Percentiles rank a stretch among this genome's conserved stretches.
Evolutionary conservation across 192 early-diverging fungal species (phyloP).

Genomic region (Coemansia brasiliensis): DNA sequence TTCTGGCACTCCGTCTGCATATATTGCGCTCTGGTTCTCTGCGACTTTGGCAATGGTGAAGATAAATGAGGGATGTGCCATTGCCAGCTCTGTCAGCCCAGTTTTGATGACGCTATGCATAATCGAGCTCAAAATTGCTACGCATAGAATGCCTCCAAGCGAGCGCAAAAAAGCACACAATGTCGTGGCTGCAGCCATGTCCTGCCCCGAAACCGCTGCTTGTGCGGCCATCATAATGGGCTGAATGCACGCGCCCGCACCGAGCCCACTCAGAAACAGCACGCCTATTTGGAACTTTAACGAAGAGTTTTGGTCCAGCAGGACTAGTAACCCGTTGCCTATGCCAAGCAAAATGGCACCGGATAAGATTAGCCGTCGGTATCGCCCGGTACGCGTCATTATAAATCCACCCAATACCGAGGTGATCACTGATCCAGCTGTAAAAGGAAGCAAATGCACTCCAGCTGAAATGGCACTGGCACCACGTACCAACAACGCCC

Average conservation of each 20-base stretch:
- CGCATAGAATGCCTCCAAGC: conserved; percentile 45
- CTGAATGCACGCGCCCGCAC: conserved; percentile 75
- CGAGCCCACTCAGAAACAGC: conserved; percentile 71
- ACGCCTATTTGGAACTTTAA: conserved; percentile 59
- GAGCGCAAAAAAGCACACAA: conserved; percentile 63
- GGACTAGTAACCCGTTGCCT: conserved; percentile 65
- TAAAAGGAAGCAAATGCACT: conserved; percentile 69
- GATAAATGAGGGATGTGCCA: conserved; percentile 28
- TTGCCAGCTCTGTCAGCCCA: conserved; percentile 47
- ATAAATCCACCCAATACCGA: conserved; percentile 66
- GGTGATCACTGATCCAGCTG: conserved; percentile 69
- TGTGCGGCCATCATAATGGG: conserved; percentile 74
- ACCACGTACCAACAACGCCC: conserved; percentile 80
- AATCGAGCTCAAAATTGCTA: conserved; percentile 48
- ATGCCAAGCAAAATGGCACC: conserved; percentile 64
- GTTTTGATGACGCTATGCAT: conserved; percentile 37
- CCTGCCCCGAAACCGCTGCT: conserved; percentile 60
- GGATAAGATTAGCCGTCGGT: conserved; percentile 63
- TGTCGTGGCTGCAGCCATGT: conserved; percentile 75
- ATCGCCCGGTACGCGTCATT: conserved; percentile 59
- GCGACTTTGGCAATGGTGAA: conserved; percentile 41
- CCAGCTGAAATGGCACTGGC: conserved; percentile 74
- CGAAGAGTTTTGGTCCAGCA: conserved; percentile 57
- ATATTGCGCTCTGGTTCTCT: conserved; percentile 57
- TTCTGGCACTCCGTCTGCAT: conserved; percentile 27